A percentile compares a stretch with the other conserved stretches of the same genome.
Conservation (phyloP, 2,329 filamentous ascomycete species). For the Biscogniauxia marginata region DNA sequence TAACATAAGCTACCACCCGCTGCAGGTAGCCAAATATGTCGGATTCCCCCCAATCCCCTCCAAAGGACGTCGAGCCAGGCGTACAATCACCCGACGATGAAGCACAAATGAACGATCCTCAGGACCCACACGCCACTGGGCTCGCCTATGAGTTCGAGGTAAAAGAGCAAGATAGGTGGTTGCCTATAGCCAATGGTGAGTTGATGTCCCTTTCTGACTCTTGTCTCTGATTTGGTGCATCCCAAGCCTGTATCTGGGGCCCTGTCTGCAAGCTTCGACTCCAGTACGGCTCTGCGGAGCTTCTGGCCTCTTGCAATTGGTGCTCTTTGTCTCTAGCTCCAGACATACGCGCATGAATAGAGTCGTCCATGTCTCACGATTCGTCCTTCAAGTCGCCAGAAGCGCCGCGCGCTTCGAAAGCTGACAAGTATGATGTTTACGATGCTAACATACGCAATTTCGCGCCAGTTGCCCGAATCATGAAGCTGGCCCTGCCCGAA, state of each 20-base stretch:
- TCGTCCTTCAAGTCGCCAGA: conserved; percentile 52
- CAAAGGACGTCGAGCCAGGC: conserved; percentile 92
- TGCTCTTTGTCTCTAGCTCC: conserved; percentile 41
- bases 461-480: conserved; percentile 95
- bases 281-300: conserved; percentile 34
- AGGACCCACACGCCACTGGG: conserved; percentile 73
- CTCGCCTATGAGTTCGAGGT: conserved; percentile 93
- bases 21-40: conserved; percentile 87
- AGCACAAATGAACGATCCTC: conserved; percentile 86
- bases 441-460: conserved; percentile 96
- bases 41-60: conserved; percentile 79
- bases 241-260: conserved; percentile 38
- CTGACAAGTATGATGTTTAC: conserved; percentile 53
- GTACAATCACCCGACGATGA: conserved; percentile 92
- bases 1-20: conserved; percentile 62
- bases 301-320: conserved; percentile 36
- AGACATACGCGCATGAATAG: conserved; percentile 37
- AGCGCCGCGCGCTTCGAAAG: conserved; percentile 46
- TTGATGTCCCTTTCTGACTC: conserved; percentile 43
- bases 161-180: conserved; percentile 99
- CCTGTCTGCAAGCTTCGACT: conserved; percentile 30
- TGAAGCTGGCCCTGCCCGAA: conserved; percentile 96
- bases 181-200: conserved; percentile 99
- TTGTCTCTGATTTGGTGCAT: conserved; percentile 51
- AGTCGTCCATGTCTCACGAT: conserved; percentile 57